These are phyloP conservation scores for Leishmania gerbilli DNA, from an alignment of 208 protist genomes.

Conservation along the genomic window DNA sequence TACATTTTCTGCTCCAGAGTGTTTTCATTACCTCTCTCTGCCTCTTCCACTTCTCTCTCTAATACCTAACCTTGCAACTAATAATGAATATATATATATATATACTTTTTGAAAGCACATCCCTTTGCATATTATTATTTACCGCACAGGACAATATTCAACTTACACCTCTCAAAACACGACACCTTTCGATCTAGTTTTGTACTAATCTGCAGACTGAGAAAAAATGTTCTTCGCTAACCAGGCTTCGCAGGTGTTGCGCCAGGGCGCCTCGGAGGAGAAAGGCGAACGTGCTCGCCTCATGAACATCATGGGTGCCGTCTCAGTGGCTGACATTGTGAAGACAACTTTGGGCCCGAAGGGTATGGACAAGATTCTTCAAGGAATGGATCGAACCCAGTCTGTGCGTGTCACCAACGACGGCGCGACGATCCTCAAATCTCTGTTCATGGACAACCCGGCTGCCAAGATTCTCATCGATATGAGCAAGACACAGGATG, in stretches of 20 bases:
- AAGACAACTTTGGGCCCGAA: constrained; percentile 99
- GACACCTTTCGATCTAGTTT: constrained; percentile 10
- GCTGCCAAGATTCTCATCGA: constrained; percentile 99
- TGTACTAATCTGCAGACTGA: not conserved
- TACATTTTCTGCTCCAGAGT: not conserved
- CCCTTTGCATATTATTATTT: constrained; percentile 20
- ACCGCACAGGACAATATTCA: constrained; percentile 7
- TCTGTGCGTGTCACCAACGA: constrained; percentile 99
- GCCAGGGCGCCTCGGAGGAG: constrained; percentile 89
- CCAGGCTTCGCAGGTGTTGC: constrained; percentile 80
- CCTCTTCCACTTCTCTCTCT: not conserved
- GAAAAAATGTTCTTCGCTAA: constrained; percentile 76
- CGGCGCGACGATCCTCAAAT: constrained; percentile 99
- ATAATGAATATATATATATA: not conserved
- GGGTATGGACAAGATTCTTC: constrained; percentile 99
- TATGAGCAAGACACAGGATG: constrained; percentile 99
- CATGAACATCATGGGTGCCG: constrained; percentile 92
- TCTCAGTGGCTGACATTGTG: constrained; percentile 97
- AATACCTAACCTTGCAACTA: not conserved
- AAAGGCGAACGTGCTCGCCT: constrained; percentile 93
- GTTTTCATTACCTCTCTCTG: not conserved
- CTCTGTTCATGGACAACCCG: constrained; percentile 98
- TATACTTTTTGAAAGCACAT: not conserved
- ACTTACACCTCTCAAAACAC: not conserved
- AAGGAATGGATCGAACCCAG: constrained; percentile 76